Evolutionary conservation across 1,139 yeast species (phyloP).

Genomic region (Yarrowia galli): DNA sequence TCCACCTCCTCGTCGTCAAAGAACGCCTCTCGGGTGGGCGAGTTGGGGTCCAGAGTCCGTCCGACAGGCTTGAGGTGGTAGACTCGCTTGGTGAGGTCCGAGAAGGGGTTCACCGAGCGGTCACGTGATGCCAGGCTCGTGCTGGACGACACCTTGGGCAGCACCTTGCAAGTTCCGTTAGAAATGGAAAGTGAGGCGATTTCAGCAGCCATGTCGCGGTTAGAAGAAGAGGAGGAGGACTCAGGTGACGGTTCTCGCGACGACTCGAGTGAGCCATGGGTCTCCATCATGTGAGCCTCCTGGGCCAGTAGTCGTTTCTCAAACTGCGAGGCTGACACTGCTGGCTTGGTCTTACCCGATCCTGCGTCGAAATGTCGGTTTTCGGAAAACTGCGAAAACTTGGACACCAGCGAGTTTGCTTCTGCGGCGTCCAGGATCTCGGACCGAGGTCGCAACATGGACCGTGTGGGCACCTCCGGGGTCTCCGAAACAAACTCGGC

Average conservation of each 20-base stretch:
- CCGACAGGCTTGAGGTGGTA: constrained; percentile 6
- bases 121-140: neutral
- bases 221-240: too few species aligned
- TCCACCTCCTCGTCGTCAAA: constrained; percentile 16
- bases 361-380: neutral
- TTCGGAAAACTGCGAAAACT: constrained; percentile 13
- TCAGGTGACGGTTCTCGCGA: constrained; percentile 6
- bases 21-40: constrained; percentile 18
- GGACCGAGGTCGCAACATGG: neutral
- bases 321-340: neutral
- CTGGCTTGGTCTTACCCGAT: neutral
- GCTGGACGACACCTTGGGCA: constrained; percentile 23
- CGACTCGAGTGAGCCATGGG: constrained; percentile 6
- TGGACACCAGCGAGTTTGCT: constrained; percentile 1
- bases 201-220: constrained; percentile 17
- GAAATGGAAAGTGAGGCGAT: constrained; percentile 22
- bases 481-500: constrained; percentile 14
- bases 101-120: constrained; percentile 7
- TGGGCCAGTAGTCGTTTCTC: constrained; percentile 15
- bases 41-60: constrained; percentile 18
- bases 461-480: constrained; percentile 9
- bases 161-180: constrained; percentile 31
- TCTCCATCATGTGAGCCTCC: constrained; percentile 22
- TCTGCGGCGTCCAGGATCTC: constrained; percentile 17
- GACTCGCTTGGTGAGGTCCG: constrained; percentile 27